Conservation (phyloP, 2,329 filamentous ascomycete genomes). For the Fusarium caatingaense region DNA sequence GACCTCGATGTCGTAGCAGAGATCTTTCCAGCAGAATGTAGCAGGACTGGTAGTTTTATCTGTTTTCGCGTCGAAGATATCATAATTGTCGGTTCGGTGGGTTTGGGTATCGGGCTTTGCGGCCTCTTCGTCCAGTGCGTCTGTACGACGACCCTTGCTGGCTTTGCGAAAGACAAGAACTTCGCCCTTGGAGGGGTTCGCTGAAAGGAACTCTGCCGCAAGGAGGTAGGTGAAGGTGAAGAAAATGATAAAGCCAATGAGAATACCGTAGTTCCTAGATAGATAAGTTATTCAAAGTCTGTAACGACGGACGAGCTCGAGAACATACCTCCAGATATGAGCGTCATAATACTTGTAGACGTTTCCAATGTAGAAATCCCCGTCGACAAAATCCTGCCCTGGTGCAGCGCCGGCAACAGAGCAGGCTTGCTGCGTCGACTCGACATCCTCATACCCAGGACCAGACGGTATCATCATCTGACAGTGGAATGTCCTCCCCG, state of each 20-base stretch:
- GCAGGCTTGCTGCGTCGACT: neutral
- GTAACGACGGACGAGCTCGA: no score
- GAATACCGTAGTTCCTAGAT: slow-evolving; percentile 37
- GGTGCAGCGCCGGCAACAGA: slow-evolving; percentile 28
- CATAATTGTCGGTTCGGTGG: neutral
- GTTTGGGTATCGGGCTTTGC: neutral
- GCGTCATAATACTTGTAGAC: slow-evolving; percentile 61
- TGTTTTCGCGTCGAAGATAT: neutral
- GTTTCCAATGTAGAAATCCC: slow-evolving; percentile 30
- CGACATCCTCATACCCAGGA: slow-evolving; percentile 2
- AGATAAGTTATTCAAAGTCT: neutral
- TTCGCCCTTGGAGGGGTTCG: slow-evolving; percentile 31
- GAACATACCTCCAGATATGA: slow-evolving; percentile 62
- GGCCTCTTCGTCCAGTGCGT: neutral
- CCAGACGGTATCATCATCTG: slow-evolving; percentile 48
- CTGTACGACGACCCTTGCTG: slow-evolving; percentile 53
- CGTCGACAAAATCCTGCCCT: slow-evolving; percentile 16
- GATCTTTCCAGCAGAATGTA: slow-evolving; percentile 75
- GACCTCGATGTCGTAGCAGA: slow-evolving; percentile 78
- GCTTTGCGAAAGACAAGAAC: slow-evolving; percentile 59
- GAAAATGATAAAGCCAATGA: slow-evolving; percentile 30
- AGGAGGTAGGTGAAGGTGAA: slow-evolving; percentile 29
- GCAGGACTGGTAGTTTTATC: slow-evolving; percentile 3
- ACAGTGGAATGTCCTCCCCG: slow-evolving; percentile 60
- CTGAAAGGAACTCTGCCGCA: slow-evolving; percentile 13